phyloP scores from a whole-genome alignment of 1,139 yeast species.

The Scheffersomyces segobiensis region DNA sequence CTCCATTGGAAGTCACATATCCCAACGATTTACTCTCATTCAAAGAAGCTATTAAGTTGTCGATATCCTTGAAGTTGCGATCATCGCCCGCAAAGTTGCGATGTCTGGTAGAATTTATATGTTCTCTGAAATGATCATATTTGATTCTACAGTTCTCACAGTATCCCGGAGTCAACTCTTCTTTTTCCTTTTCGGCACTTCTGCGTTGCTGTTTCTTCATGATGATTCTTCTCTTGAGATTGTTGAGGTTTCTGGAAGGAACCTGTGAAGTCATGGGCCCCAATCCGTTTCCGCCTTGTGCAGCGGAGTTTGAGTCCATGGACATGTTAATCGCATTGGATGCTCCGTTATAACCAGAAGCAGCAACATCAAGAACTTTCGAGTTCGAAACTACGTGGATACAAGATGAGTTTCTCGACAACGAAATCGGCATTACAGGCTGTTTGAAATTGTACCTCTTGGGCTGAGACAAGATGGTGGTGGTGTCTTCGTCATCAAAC shows the following conservation, averaged over 20 bases:
- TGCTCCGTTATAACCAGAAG: constrained; percentile 77
- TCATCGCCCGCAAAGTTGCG: constrained; percentile 76
- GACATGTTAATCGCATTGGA: constrained; percentile 46
- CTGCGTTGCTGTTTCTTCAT: constrained; percentile 36
- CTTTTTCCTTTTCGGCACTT: constrained; percentile 17
- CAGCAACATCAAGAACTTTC: constrained; percentile 65
- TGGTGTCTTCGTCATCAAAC: constrained; percentile 10
- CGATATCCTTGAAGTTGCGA: constrained; percentile 74
- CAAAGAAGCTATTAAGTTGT: constrained; percentile 57
- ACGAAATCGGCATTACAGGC: constrained; percentile 10
- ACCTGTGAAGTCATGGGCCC: constrained; percentile 70
- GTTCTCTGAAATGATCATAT: constrained; percentile 79
- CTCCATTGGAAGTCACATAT: constrained; percentile 46
- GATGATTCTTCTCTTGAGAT: constrained; percentile 54
- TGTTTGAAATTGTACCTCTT: constrained; percentile 15
- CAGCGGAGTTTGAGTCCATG: constrained; percentile 39
- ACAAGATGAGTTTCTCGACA: constrained; percentile 28
- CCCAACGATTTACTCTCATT: constrained; percentile 46
- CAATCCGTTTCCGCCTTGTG: constrained; percentile 60
- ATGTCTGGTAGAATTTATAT: constrained; percentile 70
- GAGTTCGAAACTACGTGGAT: constrained; percentile 31
- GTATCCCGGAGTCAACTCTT: constrained; percentile 59
- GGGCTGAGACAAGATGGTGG: constrained; percentile 2
- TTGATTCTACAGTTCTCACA: constrained; percentile 94
- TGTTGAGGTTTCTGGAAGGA: constrained; percentile 64